These are phyloP conservation scores for Corylus heterophylla DNA, from an alignment of 306 rosid genomes.

Conservation along the genomic window DNA sequence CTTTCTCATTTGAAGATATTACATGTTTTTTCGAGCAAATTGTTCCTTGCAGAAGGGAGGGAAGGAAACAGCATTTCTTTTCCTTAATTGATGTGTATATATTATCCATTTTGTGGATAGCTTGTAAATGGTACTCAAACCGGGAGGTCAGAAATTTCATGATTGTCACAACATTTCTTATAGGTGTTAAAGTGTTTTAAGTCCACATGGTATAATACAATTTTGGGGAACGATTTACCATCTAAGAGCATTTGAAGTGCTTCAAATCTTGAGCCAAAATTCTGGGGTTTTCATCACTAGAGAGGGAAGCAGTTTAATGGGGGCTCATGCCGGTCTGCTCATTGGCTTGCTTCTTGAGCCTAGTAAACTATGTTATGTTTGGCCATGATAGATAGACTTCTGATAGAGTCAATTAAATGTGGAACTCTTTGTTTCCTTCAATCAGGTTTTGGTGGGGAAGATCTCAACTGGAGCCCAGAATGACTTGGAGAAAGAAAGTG, in stretches of 20 bases:
- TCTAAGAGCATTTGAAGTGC: neutral
- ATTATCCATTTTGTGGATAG: neutral
- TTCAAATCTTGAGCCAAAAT: neutral
- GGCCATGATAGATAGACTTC: neutral
- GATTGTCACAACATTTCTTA: neutral
- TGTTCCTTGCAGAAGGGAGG: neutral
- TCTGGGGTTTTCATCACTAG: neutral
- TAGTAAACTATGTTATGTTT: neutral
- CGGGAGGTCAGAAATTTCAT: neutral
- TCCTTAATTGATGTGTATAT: neutral
- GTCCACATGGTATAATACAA: neutral
- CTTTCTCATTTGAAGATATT: neutral
- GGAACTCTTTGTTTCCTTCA: neutral
- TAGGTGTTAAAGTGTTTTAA: neutral
- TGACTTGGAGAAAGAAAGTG: slow-evolving; percentile 51
- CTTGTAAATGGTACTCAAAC: neutral
- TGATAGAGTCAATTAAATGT: neutral
- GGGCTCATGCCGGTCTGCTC: neutral
- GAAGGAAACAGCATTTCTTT: neutral
- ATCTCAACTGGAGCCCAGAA: slow-evolving; percentile 50
- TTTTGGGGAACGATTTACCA: neutral
- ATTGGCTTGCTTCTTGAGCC: neutral
- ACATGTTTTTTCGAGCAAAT: neutral
- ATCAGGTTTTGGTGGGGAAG: slow-evolving; percentile 42
- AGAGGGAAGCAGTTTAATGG: neutral